Evolutionary conservation across 1,284 basidiomycete genomes (phyloP).

Genomic region (Marasmius fiardii): DNA sequence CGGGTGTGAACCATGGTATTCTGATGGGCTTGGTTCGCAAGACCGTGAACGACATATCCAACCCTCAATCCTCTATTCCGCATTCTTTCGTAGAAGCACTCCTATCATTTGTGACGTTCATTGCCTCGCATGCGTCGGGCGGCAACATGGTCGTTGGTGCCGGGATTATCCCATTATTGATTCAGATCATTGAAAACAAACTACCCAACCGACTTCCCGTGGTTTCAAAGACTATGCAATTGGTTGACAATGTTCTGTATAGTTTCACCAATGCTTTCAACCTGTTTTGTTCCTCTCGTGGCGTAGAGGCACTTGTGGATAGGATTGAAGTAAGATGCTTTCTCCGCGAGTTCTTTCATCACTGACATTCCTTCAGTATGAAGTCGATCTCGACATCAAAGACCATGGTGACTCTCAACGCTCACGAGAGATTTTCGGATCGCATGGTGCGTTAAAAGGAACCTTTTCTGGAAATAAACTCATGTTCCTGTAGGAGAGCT

Average conservation of each 20-base stretch:
- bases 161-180: constrained; percentile 87
- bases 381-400: constrained; percentile 67
- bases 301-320: constrained; percentile 83
- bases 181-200: constrained; percentile 83
- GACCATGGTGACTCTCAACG: constrained; percentile 44
- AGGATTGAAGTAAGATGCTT: constrained; percentile 70
- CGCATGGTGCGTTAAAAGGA: constrained; percentile 44
- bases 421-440: constrained; percentile 48
- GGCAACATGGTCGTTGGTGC: constrained; percentile 96
- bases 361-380: constrained; percentile 42
- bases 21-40: constrained; percentile 85
- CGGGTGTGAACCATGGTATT: constrained; percentile 94
- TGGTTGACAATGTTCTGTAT: constrained; percentile 92
- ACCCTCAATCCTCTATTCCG: constrained; percentile 62
- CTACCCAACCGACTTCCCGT: constrained; percentile 65
- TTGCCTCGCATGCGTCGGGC: constrained; percentile 81
- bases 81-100: constrained; percentile 85
- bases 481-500: constrained; percentile 45
- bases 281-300: constrained; percentile 82
- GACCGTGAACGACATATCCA: constrained; percentile 69
- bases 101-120: constrained; percentile 83
- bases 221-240: constrained; percentile 85
- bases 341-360: not conserved
- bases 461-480: constrained; percentile 1
- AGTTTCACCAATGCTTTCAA: constrained; percentile 87